phyloP scores from a whole-genome alignment of 306 rosid species.

The Glycine latifolia region DNA sequence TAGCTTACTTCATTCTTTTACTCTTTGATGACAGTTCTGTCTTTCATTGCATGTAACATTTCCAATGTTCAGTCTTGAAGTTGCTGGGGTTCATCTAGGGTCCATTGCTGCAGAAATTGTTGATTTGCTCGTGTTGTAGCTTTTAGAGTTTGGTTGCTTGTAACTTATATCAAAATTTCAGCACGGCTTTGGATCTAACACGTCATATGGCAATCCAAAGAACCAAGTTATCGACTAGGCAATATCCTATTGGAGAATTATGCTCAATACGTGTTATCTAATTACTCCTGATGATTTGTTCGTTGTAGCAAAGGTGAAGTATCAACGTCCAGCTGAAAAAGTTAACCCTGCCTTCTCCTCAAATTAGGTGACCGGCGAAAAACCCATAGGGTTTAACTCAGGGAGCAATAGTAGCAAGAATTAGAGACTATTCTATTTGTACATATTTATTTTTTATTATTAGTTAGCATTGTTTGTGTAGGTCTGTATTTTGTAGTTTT shows the following conservation, averaged over 20 bases:
- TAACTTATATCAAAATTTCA: conserved; percentile 13
- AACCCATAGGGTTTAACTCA: not conserved
- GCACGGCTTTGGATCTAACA: conserved; percentile 30
- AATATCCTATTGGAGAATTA: conserved; percentile 39
- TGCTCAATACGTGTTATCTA: conserved; percentile 28
- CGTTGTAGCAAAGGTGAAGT: conserved; percentile 36
- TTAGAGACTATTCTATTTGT: conserved; percentile 39
- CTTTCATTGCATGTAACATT: conserved; percentile 32
- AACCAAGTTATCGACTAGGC: conserved; percentile 39
- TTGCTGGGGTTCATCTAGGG: conserved; percentile 37
- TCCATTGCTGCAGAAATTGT: conserved; percentile 42
- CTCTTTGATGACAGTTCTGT: conserved; percentile 39
- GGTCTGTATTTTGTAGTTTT: not conserved
- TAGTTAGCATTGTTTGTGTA: conserved; percentile 39
- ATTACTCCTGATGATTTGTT: conserved; percentile 39
- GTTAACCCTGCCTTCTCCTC: conserved; percentile 4
- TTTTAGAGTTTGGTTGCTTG: conserved; percentile 34
- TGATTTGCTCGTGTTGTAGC: conserved; percentile 24
- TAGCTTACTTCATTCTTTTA: not conserved
- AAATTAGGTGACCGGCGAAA: conserved; percentile 19
- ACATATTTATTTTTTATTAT: conserved; percentile 34
- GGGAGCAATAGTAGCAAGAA: conserved; percentile 28
- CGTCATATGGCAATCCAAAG: conserved; percentile 34
- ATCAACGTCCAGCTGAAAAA: conserved; percentile 40
- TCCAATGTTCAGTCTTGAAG: conserved; percentile 36